These are phyloP conservation scores for Aspergillus sp. DNA, from an alignment of 2,329 filamentous ascomycete genomes.

Conservation along the genomic window DNA sequence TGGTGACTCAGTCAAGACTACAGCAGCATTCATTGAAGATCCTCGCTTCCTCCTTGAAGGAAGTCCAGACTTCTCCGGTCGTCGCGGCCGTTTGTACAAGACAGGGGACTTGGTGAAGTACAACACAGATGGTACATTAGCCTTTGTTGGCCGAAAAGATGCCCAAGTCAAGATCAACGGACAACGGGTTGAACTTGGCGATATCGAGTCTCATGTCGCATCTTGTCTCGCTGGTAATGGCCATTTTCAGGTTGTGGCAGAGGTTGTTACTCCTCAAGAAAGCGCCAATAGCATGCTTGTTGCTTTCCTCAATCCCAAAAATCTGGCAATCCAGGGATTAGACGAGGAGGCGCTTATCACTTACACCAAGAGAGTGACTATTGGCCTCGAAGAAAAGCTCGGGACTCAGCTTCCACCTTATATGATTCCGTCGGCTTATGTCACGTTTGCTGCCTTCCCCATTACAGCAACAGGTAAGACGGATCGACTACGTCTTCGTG, in stretches of 20 bases:
- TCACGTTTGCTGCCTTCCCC: constrained; percentile 4
- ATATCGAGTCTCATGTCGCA: constrained; percentile 18
- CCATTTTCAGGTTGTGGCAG: constrained; percentile 38
- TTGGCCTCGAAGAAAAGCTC: constrained; percentile 3
- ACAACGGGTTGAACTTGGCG: constrained; percentile 23
- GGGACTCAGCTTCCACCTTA: constrained; percentile 5
- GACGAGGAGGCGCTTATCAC: background rate
- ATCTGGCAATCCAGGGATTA: too few relatives aligned
- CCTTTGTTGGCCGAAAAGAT: constrained; percentile 20
- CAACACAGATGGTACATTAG: constrained; percentile 9
- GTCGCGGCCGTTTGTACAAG: constrained; percentile 9
- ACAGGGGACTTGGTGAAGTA: constrained; percentile 19
- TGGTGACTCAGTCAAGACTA: too few relatives aligned
- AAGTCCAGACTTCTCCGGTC: too few relatives aligned
- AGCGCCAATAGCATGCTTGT: constrained; percentile 36
- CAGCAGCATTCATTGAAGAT: too few relatives aligned
- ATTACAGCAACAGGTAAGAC: constrained; percentile 5
- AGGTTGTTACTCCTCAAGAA: constrained; percentile 42
- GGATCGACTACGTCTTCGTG: constrained; percentile 4
- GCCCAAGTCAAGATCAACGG: constrained; percentile 23
- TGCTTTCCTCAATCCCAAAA: constrained; percentile 27
- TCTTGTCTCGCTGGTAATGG: constrained; percentile 28
- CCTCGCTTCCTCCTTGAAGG: too few relatives aligned
- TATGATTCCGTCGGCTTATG: constrained; percentile 6
- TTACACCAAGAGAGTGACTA: background rate